A percentile compares a stretch with the other conserved stretches of the same genome.
Conservation (phyloP, 225 moss, liverwort and hornwort species). For the Polytrichum formosum region DNA sequence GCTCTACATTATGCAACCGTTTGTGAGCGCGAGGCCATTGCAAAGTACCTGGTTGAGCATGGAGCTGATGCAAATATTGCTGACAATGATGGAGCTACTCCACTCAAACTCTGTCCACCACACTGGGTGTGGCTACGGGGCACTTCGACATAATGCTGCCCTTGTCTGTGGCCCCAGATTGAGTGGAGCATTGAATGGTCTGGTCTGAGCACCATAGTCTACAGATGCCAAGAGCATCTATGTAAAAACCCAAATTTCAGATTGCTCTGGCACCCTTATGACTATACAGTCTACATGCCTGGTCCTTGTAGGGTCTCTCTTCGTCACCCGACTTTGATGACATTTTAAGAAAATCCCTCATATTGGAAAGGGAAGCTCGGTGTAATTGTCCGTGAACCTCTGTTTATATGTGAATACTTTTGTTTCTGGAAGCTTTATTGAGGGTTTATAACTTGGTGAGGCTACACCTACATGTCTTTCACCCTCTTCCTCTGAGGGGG, state of each 20-base stretch:
- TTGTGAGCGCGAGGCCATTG: constrained; percentile 62
- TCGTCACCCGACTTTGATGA: constrained; percentile 25
- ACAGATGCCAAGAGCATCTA: constrained; percentile 18
- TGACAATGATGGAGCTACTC: constrained; percentile 66
- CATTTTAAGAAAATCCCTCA: constrained; percentile 30
- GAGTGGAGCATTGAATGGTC: constrained; percentile 19
- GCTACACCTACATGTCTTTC: no score
- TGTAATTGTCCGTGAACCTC: constrained; percentile 20
- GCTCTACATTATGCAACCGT: constrained; percentile 60
- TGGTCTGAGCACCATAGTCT: constrained; percentile 16
- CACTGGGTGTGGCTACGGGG: constrained; percentile 57
- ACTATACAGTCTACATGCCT: constrained; percentile 29
- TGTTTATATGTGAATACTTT: constrained; percentile 32
- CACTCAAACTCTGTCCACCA: constrained; percentile 45
- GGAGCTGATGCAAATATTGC: constrained; percentile 50
- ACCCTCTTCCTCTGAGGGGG: no score
- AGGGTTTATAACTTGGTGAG: no score
- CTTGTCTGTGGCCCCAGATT: constrained; percentile 6
- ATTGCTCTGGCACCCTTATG: constrained; percentile 31
- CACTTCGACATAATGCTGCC: constrained; percentile 25
- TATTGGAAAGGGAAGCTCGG: constrained; percentile 20
- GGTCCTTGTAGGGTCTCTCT: constrained; percentile 36
- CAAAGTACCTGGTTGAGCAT: constrained; percentile 47
- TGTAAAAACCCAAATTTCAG: constrained; percentile 37
- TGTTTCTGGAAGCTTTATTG: no score